These are phyloP conservation scores for Chenopodium suecicum DNA, from an alignment of 148 eudicot species.

Conservation along the genomic window DNA sequence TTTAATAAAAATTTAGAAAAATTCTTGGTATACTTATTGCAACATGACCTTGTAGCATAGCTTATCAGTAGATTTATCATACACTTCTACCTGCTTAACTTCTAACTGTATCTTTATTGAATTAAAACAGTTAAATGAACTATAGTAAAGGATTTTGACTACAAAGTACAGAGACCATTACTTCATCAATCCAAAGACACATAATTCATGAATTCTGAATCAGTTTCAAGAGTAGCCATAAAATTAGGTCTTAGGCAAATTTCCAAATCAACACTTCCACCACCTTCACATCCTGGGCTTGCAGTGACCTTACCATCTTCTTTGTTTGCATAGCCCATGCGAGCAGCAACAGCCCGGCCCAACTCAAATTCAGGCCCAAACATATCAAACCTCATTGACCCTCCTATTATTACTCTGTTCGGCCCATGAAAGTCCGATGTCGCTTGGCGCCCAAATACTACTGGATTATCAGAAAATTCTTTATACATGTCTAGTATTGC, in stretches of 20 bases:
- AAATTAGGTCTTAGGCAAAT: constrained; percentile 57
- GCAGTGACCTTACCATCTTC: constrained; percentile 81
- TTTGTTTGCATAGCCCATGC: constrained; percentile 65
- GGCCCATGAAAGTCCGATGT: constrained; percentile 35
- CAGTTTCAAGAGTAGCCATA: constrained; percentile 54
- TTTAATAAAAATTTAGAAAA: too few relatives aligned
- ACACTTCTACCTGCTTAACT: too few relatives aligned
- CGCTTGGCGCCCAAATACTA: constrained; percentile 25
- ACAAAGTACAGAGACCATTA: neutral
- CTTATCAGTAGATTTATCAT: too few relatives aligned
- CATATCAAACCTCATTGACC: constrained; percentile 68
- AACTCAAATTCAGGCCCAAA: constrained; percentile 79
- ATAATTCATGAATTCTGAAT: constrained; percentile 58
- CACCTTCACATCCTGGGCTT: constrained; percentile 57
- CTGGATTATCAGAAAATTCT: neutral
- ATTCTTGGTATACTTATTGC: too few relatives aligned
- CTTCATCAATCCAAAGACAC: constrained; percentile 21
- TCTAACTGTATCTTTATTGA: too few relatives aligned
- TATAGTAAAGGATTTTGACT: neutral
- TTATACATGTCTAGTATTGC: neutral
- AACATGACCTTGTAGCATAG: too few relatives aligned
- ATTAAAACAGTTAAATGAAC: too few relatives aligned
- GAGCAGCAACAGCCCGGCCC: constrained; percentile 56
- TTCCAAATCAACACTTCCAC: constrained; percentile 71
- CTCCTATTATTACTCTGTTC: constrained; percentile 45